Evolutionary conservation across 305 asterid species (phyloP).

Genomic region (Fraxinus platypoda): DNA sequence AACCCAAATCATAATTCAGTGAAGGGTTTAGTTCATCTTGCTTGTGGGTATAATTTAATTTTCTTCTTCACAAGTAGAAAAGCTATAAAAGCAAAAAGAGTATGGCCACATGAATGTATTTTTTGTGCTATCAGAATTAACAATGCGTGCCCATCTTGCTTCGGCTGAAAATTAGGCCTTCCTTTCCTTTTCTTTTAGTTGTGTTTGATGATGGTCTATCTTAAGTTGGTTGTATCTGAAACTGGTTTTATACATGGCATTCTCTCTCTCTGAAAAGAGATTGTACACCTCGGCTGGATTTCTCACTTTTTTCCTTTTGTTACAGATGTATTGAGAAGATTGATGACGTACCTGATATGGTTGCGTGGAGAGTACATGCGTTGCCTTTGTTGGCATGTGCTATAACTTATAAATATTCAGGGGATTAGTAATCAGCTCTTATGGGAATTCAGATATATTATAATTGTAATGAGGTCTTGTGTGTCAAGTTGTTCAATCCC

Average conservation of each 20-base stretch:
- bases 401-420: slow-evolving; percentile 29
- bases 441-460: slow-evolving; percentile 9
- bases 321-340: slow-evolving; percentile 23
- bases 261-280: background rate
- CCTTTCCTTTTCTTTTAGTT: background rate
- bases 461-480: slow-evolving; percentile 5
- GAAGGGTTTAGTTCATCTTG: background rate
- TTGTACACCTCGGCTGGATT: background rate
- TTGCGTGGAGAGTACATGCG: slow-evolving; percentile 19
- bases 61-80: background rate
- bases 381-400: slow-evolving; percentile 18
- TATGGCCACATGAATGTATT: background rate
- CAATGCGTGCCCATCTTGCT: background rate
- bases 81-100: background rate
- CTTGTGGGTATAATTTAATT: background rate
- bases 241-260: background rate
- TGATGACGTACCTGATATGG: background rate
- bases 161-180: background rate
- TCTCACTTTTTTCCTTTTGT: background rate
- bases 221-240: background rate
- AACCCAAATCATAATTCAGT: background rate
- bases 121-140: background rate
- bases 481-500: background rate
- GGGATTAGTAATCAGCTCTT: slow-evolving; percentile 12
- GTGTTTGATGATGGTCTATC: background rate